phyloP scores from a whole-genome alignment of 176 grass and related monocot genomes.

The Carex parvula region DNA sequence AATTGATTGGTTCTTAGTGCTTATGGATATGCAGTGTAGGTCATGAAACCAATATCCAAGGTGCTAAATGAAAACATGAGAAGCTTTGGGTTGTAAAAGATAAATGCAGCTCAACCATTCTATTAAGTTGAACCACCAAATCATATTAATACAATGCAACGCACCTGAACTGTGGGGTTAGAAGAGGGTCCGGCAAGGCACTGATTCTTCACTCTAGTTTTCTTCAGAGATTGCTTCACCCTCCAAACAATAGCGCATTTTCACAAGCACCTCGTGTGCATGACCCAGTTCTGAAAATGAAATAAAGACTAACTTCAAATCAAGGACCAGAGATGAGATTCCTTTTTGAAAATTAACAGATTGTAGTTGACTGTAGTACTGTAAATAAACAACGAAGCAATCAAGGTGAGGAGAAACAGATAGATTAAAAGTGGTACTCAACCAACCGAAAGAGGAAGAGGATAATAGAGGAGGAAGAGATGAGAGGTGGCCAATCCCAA shows the following conservation, averaged over 20 bases:
- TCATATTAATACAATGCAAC: neutral
- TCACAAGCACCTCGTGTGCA: neutral
- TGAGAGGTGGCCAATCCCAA: too few species aligned
- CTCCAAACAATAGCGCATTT: neutral
- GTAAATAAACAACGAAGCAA: neutral
- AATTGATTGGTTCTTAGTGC: too few species aligned
- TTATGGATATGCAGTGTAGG: too few species aligned
- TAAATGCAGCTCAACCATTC: neutral
- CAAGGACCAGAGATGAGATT: neutral
- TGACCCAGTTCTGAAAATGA: neutral
- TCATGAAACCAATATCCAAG: too few species aligned
- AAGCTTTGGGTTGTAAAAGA: neutral
- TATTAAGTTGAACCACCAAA: neutral
- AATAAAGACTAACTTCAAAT: neutral
- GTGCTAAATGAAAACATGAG: neutral
- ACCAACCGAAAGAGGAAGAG: neutral
- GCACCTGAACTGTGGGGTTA: neutral
- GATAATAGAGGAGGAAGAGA: neutral
- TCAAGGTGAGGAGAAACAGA: neutral
- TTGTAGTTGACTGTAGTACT: neutral
- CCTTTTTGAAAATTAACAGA: neutral
- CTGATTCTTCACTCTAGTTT: neutral
- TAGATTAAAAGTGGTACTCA: neutral
- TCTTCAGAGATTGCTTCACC: neutral
- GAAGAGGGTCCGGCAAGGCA: neutral